Evolutionary conservation across 352 stramenopile genomes (phyloP).

Genomic region (Phytophthora lateralis): DNA sequence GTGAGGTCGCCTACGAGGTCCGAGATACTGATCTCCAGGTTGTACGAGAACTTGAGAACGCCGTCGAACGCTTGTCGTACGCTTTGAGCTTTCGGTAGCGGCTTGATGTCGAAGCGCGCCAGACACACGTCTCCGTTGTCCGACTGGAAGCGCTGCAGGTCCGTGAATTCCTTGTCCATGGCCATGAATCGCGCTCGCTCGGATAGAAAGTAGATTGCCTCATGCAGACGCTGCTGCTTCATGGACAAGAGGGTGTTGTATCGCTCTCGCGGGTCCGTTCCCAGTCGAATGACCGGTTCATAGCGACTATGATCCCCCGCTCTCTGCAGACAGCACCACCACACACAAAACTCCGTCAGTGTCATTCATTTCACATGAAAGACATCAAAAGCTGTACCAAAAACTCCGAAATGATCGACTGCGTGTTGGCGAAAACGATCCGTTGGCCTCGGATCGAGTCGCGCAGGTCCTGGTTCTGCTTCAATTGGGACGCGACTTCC

Average conservation of each 20-base stretch:
- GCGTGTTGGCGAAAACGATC: slow-evolving; percentile 42
- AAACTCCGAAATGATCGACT: slow-evolving; percentile 43
- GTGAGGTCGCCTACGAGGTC: slow-evolving; percentile 48
- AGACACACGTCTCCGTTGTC: slow-evolving; percentile 40
- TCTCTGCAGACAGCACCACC: slow-evolving; percentile 20
- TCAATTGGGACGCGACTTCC: slow-evolving; percentile 18
- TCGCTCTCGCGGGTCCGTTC: slow-evolving; percentile 29
- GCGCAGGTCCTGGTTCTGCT: slow-evolving; percentile 36
- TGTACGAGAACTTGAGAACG: slow-evolving; percentile 51
- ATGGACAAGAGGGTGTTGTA: slow-evolving; percentile 41
- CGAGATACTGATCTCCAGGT: slow-evolving; percentile 51
- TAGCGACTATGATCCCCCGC: slow-evolving; percentile 33
- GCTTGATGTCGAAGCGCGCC: slow-evolving; percentile 53
- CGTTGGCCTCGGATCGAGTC: slow-evolving; percentile 41
- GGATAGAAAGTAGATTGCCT: slow-evolving; percentile 42
- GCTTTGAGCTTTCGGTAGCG: slow-evolving; percentile 32
- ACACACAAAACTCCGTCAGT: neutral
- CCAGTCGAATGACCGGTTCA: slow-evolving; percentile 44
- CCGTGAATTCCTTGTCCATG: slow-evolving; percentile 40
- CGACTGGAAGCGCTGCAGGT: slow-evolving; percentile 47
- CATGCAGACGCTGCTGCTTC: slow-evolving; percentile 45
- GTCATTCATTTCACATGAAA: neutral
- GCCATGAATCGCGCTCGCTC: slow-evolving; percentile 43
- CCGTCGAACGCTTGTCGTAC: slow-evolving; percentile 49
- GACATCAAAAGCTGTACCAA: slow-evolving; percentile 20